A percentile compares a stretch with the other conserved stretches of the same genome.
phyloP scores from a whole-genome alignment of 2,329 filamentous ascomycete genomes.

The Xenosphaeropsis pyriputrescens region DNA sequence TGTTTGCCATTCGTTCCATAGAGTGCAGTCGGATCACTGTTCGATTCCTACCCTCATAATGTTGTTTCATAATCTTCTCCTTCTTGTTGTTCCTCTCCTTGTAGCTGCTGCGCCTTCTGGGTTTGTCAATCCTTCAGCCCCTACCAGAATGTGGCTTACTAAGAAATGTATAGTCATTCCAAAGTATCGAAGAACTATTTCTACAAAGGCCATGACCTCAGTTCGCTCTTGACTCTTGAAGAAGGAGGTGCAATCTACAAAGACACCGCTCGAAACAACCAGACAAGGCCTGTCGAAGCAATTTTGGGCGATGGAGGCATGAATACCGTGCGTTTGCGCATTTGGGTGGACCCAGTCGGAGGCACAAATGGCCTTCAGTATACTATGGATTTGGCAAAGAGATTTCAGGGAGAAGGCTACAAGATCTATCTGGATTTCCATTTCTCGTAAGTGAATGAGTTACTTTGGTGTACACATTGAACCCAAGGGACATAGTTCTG shows the following conservation, averaged over 20 bases:
- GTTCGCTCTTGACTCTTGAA: slow-evolving; percentile 21
- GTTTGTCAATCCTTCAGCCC: no score
- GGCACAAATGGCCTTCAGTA: slow-evolving; percentile 55
- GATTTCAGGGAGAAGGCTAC: slow-evolving; percentile 46
- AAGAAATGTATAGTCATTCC: no score
- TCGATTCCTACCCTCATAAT: no score
- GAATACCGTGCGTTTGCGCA: slow-evolving; percentile 53
- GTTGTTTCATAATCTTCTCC: no score
- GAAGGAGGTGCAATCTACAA: slow-evolving; percentile 20
- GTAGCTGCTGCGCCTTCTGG: no score
- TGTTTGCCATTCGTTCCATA: no score
- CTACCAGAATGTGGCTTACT: no score
- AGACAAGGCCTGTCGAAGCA: slow-evolving; percentile 35
- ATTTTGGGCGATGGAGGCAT: slow-evolving; percentile 48
- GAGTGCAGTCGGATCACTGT: no score
- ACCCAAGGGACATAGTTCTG: neutral
- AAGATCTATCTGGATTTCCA: slow-evolving; percentile 45
- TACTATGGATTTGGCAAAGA: slow-evolving; percentile 48
- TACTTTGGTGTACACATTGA: neutral
- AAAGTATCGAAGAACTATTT: slow-evolving; percentile 5
- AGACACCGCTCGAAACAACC: slow-evolving; percentile 19
- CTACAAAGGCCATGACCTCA: slow-evolving; percentile 24
- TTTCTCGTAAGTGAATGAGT: slow-evolving; percentile 21
- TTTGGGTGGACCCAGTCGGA: slow-evolving; percentile 54
- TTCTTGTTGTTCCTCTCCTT: no score